Evolutionary conservation across 2,329 filamentous ascomycete species (phyloP), one percentile per base, ranked within the genome.

Genomic region (Monilinia fructigena): DNA sequence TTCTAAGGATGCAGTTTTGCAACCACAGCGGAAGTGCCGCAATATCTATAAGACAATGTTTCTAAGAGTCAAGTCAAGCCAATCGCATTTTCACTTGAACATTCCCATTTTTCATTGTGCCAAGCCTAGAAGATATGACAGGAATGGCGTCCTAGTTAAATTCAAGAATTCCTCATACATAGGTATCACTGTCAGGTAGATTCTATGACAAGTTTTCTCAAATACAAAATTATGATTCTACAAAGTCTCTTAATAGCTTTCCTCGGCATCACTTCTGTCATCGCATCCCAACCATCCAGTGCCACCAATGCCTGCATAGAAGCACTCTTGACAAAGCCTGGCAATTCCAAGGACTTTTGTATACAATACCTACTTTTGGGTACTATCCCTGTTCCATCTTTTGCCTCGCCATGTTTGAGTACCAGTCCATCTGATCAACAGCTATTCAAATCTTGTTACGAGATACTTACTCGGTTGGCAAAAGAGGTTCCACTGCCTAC

Each of bases 301-400:
- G 28, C 56, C 45, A 26, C n/a, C n/a, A 61, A 61, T 61, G 14
- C 50, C 18, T 61, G 59, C 18, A 16, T 52, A 52, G 45, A 52
- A 38, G 59, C 59, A 52, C 48, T 61, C 20, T n/a, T 23, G 23
- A 52, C 45, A 61, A 31, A 61, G 20, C 59, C 59, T 7, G 28
- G 7, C 4, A 23, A 61, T 8, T 28, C 28, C 10, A 12, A 48
- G n/a, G 23, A 31, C 1, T 61, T 61, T 61, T 61, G 59, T 26
- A 52, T 26, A 23, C 45, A 23, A 52, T 61, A 52, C 38, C 14
- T 38, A 35, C 7, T 40, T 10, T 52, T 26, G 20, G 52, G 35
- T 10, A 26, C 12, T 48, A 28, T 52, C 16, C 28, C 28, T 18
- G 23, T 52, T 38, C 45, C 59, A 20, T 35, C 59, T 20, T 61